Base-by-base conservation (phyloP, 2,329 filamentous ascomycete species). In the Cordyceps cateniannulata region DNA sequence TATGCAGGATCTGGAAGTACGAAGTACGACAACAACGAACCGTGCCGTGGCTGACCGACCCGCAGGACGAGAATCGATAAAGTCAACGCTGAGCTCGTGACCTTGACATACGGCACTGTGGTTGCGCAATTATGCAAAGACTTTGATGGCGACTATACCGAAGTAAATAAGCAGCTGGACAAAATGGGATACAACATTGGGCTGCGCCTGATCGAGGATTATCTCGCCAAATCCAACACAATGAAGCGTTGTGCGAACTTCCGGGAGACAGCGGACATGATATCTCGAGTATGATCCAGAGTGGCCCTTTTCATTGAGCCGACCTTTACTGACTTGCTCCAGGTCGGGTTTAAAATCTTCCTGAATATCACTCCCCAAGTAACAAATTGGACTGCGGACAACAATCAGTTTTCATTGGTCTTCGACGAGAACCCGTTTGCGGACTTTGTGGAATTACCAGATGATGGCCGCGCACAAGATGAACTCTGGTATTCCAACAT, bases 151-250 rank as follows among this genome's bases (percentile, higher is more conserved):
- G 91, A 98, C 77, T 99, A 99, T 72, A 81, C 85, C 56, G 92
- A 98, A 73, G 93, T 99, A 72, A 99, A 99, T 78, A 92, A 93
- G 74, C 95, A 99, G 74, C 83, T 99, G 49, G 95, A 99, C 72
- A 96, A 93, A 77, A 99, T 99, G 95, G 95, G 95, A 60, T 97
- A 98, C 78, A 98, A 98, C 70, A 99, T 99, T 65, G 95, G 95
- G 29, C 81, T 98, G 70, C 90, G 95, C 42, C 78, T 99, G 66
- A 97, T 99, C 67, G 95, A 99, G 69, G 95, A 99, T 76, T 99
- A 97, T 70, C 85, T 99, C 20, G 95, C 95, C 69, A 98, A 97
- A 75, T 95, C 92, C 5, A 93, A 91, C 68, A 91, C 90, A 2
- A 88, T 88, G 83, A 90, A 91, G 67, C 84, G 92, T 65, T 99